phyloP scores from a whole-genome alignment of 352 stramenopile species.

The Phytophthora palmivora region DNA sequence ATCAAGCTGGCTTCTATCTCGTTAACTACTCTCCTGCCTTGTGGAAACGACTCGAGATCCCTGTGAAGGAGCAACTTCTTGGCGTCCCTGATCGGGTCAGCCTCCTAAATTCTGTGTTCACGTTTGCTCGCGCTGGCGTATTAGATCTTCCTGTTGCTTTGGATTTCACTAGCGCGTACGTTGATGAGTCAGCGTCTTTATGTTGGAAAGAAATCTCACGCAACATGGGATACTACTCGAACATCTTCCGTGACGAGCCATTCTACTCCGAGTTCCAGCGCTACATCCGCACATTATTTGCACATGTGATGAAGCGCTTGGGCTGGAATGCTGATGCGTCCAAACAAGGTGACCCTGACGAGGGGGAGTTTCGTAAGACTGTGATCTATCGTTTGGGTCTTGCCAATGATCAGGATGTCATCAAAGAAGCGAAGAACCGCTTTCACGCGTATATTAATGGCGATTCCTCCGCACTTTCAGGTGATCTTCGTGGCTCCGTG shows the following conservation, averaged over 20 bases:
- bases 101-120: constrained; percentile 93
- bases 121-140: constrained; percentile 80
- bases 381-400: constrained; percentile 62
- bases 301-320: constrained; percentile 56
- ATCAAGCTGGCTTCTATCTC: constrained; percentile 94
- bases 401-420: constrained; percentile 55
- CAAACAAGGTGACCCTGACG: constrained; percentile 39
- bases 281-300: constrained; percentile 65
- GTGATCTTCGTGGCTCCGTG: constrained; percentile 64
- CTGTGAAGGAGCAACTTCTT: constrained; percentile 59
- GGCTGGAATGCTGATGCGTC: constrained; percentile 52
- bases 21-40: constrained; percentile 93
- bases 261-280: constrained; percentile 64
- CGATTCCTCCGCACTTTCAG: constrained; percentile 51
- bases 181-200: constrained; percentile 61
- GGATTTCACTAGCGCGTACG: constrained; percentile 68
- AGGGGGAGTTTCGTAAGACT: constrained; percentile 72
- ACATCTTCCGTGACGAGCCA: constrained; percentile 56
- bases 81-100: constrained; percentile 90
- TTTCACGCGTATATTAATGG: constrained; percentile 61
- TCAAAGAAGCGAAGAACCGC: constrained; percentile 61
- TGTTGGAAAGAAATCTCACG: constrained; percentile 77
- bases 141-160: constrained; percentile 58
- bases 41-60: constrained; percentile 82
- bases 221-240: constrained; percentile 57